phyloP scores from a whole-genome alignment of 2,329 filamentous ascomycete species.

The Diaporthe humulicola region DNA sequence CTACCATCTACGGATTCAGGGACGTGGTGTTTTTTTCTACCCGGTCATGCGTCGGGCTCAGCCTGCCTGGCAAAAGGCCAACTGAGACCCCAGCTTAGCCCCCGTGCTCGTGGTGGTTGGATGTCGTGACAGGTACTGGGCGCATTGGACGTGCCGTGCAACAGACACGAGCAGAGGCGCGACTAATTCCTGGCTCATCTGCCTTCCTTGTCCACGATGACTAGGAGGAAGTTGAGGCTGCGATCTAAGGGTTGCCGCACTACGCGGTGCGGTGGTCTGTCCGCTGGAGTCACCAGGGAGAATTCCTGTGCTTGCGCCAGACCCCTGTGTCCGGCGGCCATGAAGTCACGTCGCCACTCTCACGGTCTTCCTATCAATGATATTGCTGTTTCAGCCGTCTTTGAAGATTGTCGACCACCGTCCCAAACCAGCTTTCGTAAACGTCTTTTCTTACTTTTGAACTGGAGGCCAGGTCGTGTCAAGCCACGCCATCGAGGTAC shows the following conservation, averaged over 20 bases:
- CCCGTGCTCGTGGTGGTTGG: conserved; percentile 43
- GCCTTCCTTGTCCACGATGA: background rate
- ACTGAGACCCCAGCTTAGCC: conserved; percentile 12
- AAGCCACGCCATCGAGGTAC: background rate
- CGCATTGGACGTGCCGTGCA: background rate
- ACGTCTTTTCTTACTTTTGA: background rate
- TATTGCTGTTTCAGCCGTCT: too few species aligned
- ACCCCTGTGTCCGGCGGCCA: background rate
- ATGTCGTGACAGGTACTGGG: background rate
- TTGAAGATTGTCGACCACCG: background rate
- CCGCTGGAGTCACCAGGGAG: background rate
- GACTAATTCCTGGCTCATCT: background rate
- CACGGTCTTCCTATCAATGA: background rate
- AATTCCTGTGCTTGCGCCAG: background rate
- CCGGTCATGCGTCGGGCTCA: conserved; percentile 25
- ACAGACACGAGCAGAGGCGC: background rate
- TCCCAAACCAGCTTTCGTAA: background rate
- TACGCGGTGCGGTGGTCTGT: background rate
- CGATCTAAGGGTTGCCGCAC: background rate
- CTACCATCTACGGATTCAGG: background rate
- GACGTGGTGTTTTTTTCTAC: conserved; percentile 13
- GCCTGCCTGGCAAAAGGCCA: conserved; percentile 4
- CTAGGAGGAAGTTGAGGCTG: background rate
- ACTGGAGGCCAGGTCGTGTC: background rate
- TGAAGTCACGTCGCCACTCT: background rate